Evolutionary conservation across 2,329 filamentous ascomycete species (phyloP), one percentile per base, ranked within the genome.

Genomic region (Aspergillus novofumigatus): DNA sequence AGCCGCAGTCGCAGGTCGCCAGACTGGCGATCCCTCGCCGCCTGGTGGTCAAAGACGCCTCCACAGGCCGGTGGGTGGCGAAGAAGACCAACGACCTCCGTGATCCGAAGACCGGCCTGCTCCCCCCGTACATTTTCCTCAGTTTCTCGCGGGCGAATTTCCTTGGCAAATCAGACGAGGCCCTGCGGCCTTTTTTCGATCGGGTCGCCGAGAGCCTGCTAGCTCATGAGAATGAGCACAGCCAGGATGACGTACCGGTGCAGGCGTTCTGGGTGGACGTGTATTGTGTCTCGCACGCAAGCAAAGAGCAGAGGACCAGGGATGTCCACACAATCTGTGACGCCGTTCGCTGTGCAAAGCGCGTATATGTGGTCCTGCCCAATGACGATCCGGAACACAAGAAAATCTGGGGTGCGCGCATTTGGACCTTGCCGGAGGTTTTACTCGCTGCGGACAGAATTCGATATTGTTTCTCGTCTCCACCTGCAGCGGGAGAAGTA

Each of bases 241-340:
- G 45, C 17, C 53, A 53, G 10, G 41, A 32, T 25, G 55, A 60
- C 23, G 48, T 44, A 1, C 29, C 23, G 0, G 35, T 62, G 26
- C 42, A 55, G 26, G 61, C 60, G 4, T 63, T 61, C 25, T 63
- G 61, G 61, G 44, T 58, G 10, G 61, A 62, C 23, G 29, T 51
- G 21, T 55, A 59, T 26, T 63, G 61, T 44, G 52, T 61, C 10
- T 53, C 56, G 20, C 29, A 47, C 10, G 35, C 28, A 35, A 53
- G 4, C 32, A 26, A 59, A 20, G 29, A 49, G 9, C 17, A 52
- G 25, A 53, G 23, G 1, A 54, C 57, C 10, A 55, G 58, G 41
- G 61, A 63, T 38, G 53, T 62, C 14, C 54, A 63, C 52, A 55
- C 59, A 1, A 63, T 63, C 26, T 60, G 59, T 23, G 61, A 63